Conservation (phyloP, 306 rosid species). For the Cicer chorassanicum region DNA sequence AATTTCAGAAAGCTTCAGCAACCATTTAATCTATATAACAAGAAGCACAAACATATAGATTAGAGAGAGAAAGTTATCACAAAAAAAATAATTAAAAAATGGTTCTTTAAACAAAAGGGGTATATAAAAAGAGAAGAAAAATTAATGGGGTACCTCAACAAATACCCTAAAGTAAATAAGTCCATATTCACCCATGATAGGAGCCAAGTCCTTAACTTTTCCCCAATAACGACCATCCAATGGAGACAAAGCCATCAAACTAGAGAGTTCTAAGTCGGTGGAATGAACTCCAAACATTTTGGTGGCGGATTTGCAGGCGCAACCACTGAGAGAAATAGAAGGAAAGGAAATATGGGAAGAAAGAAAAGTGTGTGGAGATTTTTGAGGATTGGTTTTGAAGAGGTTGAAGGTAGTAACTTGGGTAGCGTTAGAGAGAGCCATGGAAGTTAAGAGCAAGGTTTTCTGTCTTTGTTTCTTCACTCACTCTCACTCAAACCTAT, state of each 20-base stretch:
- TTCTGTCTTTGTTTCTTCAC: too few species aligned
- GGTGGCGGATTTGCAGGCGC: conserved; percentile 47
- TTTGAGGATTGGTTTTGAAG: conserved; percentile 13
- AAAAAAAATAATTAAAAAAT: not conserved
- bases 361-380: not conserved
- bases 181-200: conserved; percentile 65
- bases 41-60: not conserved
- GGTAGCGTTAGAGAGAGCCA: conserved; percentile 39
- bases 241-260: conserved; percentile 72
- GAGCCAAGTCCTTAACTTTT: conserved; percentile 69
- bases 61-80: not conserved
- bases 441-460: not conserved
- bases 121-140: not conserved
- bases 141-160: conserved; percentile 60
- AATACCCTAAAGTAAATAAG: conserved; percentile 63
- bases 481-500: too few species aligned
- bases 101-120: conserved; percentile 19
- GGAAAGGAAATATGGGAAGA: conserved; percentile 26
- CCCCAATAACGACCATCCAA: conserved; percentile 78
- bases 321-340: conserved; percentile 38
- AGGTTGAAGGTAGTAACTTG: conserved; percentile 31
- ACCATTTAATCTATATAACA: conserved; percentile 71
- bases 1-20: conserved; percentile 70
- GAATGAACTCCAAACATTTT: conserved; percentile 24
- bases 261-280: conserved; percentile 52